Conservation (phyloP, 352 stramenopile species). For the Phytopythium delawarense region DNA sequence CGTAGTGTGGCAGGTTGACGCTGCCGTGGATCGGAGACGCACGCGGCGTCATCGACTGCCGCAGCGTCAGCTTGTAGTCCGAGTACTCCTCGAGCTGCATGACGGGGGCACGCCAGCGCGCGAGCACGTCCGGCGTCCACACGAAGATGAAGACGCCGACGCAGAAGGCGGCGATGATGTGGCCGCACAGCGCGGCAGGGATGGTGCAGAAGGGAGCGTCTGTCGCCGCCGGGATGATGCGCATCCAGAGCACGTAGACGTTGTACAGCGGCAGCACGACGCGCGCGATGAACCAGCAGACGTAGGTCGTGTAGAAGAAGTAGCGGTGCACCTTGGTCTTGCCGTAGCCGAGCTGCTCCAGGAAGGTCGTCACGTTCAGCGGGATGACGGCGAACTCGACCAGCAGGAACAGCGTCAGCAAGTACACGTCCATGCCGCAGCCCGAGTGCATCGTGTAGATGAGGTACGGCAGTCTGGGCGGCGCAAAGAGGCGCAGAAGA, state of each 20-base stretch:
- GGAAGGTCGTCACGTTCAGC: conserved; percentile 76
- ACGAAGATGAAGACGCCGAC: conserved; percentile 81
- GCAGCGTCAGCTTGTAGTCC: conserved; percentile 75
- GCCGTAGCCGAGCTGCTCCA: conserved; percentile 74
- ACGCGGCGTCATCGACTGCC: conserved; percentile 68
- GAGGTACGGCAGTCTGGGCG: conserved; percentile 60
- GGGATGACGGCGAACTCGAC: conserved; percentile 82
- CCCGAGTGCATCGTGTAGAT: conserved; percentile 79
- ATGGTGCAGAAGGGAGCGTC: conserved; percentile 53
- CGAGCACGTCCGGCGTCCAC: conserved; percentile 78
- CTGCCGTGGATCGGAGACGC: conserved; percentile 43
- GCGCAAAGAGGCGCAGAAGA: neutral
- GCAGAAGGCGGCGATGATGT: conserved; percentile 80
- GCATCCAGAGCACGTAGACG: conserved; percentile 74
- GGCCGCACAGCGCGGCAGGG: conserved; percentile 63
- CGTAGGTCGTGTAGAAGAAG: conserved; percentile 76
- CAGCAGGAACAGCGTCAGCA: conserved; percentile 77
- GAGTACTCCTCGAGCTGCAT: conserved; percentile 70
- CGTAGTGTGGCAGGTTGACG: conserved; percentile 28
- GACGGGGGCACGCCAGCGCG: conserved; percentile 63
- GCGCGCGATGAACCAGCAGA: conserved; percentile 71
- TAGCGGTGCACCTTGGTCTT: conserved; percentile 49
- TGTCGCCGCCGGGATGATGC: conserved; percentile 47
- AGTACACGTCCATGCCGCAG: conserved; percentile 72
- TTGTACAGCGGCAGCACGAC: conserved; percentile 77